A percentile compares a stretch with the other conserved stretches of the same genome.
These are phyloP conservation scores for Pontederia crassipes DNA, from an alignment of 176 grass and related monocot species.

Conservation along the genomic window DNA sequence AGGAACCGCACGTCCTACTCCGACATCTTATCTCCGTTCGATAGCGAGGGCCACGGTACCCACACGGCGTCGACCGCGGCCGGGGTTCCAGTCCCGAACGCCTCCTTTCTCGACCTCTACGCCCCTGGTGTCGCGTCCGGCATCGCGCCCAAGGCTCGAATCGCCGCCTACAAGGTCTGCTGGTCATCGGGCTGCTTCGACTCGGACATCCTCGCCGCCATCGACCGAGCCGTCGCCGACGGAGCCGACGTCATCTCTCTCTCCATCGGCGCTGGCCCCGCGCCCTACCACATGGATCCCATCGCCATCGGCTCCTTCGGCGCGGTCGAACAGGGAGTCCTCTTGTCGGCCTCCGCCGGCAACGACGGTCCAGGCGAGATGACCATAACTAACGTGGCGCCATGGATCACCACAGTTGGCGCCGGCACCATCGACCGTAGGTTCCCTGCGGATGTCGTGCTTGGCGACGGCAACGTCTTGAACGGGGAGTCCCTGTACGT, in stretches of 20 bases:
- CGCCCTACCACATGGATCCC: conserved; percentile 9
- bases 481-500: conserved; percentile 21
- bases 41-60: conserved; percentile 3
- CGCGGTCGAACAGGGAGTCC: conserved; percentile 28
- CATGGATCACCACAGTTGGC: conserved; percentile 52
- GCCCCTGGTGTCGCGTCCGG: conserved; percentile 4
- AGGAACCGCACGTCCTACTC: background rate
- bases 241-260: conserved; percentile 25
- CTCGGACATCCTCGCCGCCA: conserved; percentile 26
- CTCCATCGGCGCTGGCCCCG: conserved; percentile 9
- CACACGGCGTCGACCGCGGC: conserved; percentile 14
- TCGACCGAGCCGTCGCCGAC: conserved; percentile 31
- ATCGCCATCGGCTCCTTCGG: conserved; percentile 29
- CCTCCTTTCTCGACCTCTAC: background rate
- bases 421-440: conserved; percentile 37
- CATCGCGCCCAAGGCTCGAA: background rate
- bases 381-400: conserved; percentile 33
- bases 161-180: conserved; percentile 33
- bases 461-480: conserved; percentile 26
- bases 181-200: conserved; percentile 6
- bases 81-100: background rate
- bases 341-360: conserved; percentile 24
- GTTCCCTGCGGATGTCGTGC: conserved; percentile 28
- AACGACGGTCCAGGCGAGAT: conserved; percentile 20
- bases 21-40: conserved; percentile 3